Evolutionary conservation across 2,329 filamentous ascomycete genomes (phyloP), one percentile per base, ranked within the genome.

Genomic region (Monilinia fructicola): DNA sequence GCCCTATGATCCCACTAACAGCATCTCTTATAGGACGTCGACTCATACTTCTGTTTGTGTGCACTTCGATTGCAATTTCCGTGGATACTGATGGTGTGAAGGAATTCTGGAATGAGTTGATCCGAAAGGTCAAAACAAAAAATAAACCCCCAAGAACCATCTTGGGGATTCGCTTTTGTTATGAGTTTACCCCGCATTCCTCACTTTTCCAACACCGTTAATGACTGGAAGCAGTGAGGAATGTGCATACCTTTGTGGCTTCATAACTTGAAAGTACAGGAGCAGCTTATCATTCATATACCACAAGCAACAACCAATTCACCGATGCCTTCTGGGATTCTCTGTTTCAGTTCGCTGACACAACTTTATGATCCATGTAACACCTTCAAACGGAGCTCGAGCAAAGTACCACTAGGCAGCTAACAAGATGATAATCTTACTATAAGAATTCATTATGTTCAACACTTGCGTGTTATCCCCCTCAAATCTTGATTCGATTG

Each of bases 101-200:
- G 11, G 3, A 5, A n/a, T 28, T 6, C 28, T 48, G 28, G 3
- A 31, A 64, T 11, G 23, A 23, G 16, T 23, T 7, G 12, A 21
- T n/a, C 3, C 1, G 1, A 35, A 35, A 9, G 11, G 28, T 35
- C 14, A 35, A 6, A 28, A 44, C 46, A 31, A 40, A 46, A 11
- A 38, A 64, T 7, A 31, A 1, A n/a, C 2, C 4, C 31, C 9
- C 11, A 42, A 46, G 7, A 18, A 6, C 12, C 1, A 53, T 11
- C 9, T 6, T 11, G 40, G 4, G 9, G 3, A 14, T 23, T 42
- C 4, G 16, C 48, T 26, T 7, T 64, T 35, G 38, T 53, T 35
- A 35, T 35, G 9, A 35, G 31, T 55, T 23, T 38, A 31, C 40
- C 61, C 61, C 52, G 26, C 61, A 64, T 64, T 64, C 61, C 61